phyloP scores from a whole-genome alignment of 106 monocot genomes.

The Posidonia australis region DNA sequence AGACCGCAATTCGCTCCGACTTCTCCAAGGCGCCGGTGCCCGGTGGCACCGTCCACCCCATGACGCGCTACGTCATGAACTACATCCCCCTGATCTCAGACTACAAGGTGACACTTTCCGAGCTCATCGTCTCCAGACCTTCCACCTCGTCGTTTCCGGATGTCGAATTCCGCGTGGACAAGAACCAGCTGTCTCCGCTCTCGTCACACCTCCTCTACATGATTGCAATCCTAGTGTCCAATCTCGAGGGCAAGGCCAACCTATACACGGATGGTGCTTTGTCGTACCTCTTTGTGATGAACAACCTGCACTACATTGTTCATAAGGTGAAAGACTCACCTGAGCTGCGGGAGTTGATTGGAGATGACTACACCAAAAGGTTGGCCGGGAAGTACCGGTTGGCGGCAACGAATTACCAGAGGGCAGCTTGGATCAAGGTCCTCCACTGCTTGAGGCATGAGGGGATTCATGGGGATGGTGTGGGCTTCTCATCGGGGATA shows the following conservation, averaged over 20 bases:
- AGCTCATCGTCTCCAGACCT: conserved; percentile 50
- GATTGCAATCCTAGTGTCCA: conserved; percentile 43
- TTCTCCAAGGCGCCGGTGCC: conserved; percentile 40
- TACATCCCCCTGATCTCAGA: conserved; percentile 65
- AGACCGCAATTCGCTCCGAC: conserved; percentile 55
- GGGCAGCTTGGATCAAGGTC: conserved; percentile 57
- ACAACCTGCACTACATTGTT: conserved; percentile 81
- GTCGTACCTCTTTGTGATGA: conserved; percentile 63
- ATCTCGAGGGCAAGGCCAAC: conserved; percentile 51
- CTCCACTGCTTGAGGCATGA: conserved; percentile 61
- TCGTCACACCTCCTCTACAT: conserved; percentile 63
- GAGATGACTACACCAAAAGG: conserved; percentile 45
- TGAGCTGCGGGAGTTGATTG: conserved; percentile 49
- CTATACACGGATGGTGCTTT: conserved; percentile 56
- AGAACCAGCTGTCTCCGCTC: conserved; percentile 23
- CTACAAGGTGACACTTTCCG: conserved; percentile 45
- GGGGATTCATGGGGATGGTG: conserved; percentile 56
- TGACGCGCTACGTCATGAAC: conserved; percentile 90
- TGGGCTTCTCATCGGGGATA: conserved; percentile 51
- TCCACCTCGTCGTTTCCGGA: conserved; percentile 15
- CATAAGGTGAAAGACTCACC: conserved; percentile 54
- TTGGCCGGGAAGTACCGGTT: conserved; percentile 41
- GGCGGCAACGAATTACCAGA: conserved; percentile 52
- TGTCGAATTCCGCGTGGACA: conserved; percentile 26
- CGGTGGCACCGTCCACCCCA: conserved; percentile 68